A percentile compares a stretch with the other conserved stretches of the same genome.
Conservation (phyloP, 2,329 filamentous ascomycete species). For the Fusarium oxysporum region DNA sequence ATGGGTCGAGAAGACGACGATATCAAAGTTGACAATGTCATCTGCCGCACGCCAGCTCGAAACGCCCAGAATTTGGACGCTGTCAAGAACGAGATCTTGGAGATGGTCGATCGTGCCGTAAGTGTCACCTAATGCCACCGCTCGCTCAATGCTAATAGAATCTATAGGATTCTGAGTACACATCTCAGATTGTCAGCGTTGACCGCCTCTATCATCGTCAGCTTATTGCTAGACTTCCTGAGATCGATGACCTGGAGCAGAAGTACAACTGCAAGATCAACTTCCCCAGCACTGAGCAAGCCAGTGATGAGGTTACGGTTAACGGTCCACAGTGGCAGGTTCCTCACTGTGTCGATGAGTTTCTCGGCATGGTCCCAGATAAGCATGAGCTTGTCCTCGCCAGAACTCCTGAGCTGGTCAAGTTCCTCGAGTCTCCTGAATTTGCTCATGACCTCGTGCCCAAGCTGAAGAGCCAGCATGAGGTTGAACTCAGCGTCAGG, state of each 20-base stretch:
- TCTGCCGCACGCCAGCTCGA: constrained; percentile 95
- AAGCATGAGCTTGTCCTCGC: constrained; percentile 91
- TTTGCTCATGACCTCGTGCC: constrained; percentile 83
- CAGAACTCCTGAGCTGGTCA: constrained; percentile 78
- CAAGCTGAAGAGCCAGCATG: constrained; percentile 91
- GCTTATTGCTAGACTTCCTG: constrained; percentile 85
- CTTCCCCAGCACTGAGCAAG: constrained; percentile 97
- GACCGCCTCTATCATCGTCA: constrained; percentile 96
- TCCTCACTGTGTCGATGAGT: constrained; percentile 94
- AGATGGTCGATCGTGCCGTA: constrained; percentile 97
- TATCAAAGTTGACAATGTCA: constrained; percentile 98
- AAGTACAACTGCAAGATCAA: constrained; percentile 99
- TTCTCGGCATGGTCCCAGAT: constrained; percentile 97
- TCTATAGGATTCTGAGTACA: constrained; percentile 91
- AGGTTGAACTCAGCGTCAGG: constrained; percentile 85
- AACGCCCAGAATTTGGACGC: constrained; percentile 97
- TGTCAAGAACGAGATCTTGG: constrained; percentile 98
- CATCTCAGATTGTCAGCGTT: constrained; percentile 91
- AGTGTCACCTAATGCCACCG: constrained; percentile 48
- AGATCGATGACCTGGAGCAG: constrained; percentile 96
- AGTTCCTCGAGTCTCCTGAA: constrained; percentile 83
- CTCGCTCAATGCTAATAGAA: constrained; percentile 8
- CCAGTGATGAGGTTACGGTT: constrained; percentile 94
- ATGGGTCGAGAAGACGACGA: constrained; percentile 97
- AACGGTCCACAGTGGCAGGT: constrained; percentile 99